Evolutionary conservation across 192 early-diverging fungal species (phyloP).

Genomic region (Martensiomyces pterosporus): DNA sequence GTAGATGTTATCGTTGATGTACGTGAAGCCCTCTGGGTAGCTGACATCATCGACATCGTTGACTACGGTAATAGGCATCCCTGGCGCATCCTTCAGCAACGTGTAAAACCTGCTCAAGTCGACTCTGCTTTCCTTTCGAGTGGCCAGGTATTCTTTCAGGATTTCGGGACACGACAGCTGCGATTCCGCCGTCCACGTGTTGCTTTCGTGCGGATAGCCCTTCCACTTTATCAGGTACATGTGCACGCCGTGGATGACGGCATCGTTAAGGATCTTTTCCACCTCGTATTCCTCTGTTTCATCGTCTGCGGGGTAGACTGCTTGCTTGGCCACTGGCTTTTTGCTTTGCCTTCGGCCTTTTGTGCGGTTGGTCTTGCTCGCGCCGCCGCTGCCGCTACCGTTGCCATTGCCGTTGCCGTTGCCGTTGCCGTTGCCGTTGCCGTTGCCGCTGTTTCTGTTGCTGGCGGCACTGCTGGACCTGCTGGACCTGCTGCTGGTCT

Average conservation of each 20-base stretch:
- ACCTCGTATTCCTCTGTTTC: neutral
- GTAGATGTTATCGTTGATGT: constrained; percentile 34
- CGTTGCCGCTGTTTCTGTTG: no score
- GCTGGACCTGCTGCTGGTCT: no score
- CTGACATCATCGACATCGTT: constrained; percentile 41
- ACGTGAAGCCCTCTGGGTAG: constrained; percentile 31
- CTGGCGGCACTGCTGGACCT: neutral
- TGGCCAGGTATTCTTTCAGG: constrained; percentile 7
- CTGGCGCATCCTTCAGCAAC: constrained; percentile 17
- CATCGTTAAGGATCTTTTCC: constrained; percentile 25
- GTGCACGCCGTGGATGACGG: constrained; percentile 8
- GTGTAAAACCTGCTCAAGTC: constrained; percentile 31
- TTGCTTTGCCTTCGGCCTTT: neutral
- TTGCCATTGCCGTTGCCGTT: neutral
- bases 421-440: no score
- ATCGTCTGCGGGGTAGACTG: neutral
- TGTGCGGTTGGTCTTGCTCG: neutral
- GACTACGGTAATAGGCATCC: constrained; percentile 16
- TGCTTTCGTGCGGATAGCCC: constrained; percentile 10
- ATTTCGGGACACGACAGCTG: constrained; percentile 23
- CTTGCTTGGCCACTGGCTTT: neutral
- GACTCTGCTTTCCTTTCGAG: constrained; percentile 17
- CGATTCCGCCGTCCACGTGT: constrained; percentile 22
- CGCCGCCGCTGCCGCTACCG: neutral
- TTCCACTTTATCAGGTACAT: constrained; percentile 26